Conservation (phyloP, 805 yeast species). For the Wickerhamiella domercqiae region DNA sequence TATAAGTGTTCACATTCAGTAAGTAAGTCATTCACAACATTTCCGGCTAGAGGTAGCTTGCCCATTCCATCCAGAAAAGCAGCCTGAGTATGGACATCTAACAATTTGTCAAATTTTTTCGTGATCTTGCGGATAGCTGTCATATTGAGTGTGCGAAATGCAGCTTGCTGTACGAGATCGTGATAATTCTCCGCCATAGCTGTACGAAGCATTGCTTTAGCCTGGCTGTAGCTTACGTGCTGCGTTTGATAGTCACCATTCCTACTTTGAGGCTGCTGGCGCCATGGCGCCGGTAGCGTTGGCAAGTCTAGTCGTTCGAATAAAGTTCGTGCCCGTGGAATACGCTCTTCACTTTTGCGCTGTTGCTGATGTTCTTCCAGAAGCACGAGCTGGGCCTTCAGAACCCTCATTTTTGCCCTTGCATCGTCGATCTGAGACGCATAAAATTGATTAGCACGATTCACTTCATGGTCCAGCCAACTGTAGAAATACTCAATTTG, state of each 20-base stretch:
- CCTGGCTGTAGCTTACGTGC: conserved; percentile 41
- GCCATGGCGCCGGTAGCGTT: conserved; percentile 8
- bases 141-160: conserved; percentile 60
- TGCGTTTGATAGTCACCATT: conserved; percentile 5
- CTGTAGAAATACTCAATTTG: conserved; percentile 30
- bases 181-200: conserved; percentile 64
- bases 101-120: conserved; percentile 76
- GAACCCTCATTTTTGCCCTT: conserved; percentile 39
- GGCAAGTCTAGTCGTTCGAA: conserved; percentile 12
- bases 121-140: conserved; percentile 82
- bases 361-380: conserved; percentile 34
- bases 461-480: conserved; percentile 53
- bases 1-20: conserved; percentile 52
- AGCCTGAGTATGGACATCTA: conserved; percentile 30
- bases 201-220: conserved; percentile 49
- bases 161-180: conserved; percentile 50
- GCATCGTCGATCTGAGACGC: conserved; percentile 44
- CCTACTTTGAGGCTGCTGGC: conserved; percentile 4
- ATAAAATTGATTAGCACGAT: conserved; percentile 48
- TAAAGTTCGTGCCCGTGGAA: conserved; percentile 1
- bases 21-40: conserved; percentile 48
- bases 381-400: conserved; percentile 50
- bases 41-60: conserved; percentile 47
- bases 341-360: conserved; percentile 5
- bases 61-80: conserved; percentile 40